These are phyloP conservation scores for Cutaneotrichosporon spelunceum DNA, from an alignment of 1,284 basidiomycete species.

Conservation along the genomic window DNA sequence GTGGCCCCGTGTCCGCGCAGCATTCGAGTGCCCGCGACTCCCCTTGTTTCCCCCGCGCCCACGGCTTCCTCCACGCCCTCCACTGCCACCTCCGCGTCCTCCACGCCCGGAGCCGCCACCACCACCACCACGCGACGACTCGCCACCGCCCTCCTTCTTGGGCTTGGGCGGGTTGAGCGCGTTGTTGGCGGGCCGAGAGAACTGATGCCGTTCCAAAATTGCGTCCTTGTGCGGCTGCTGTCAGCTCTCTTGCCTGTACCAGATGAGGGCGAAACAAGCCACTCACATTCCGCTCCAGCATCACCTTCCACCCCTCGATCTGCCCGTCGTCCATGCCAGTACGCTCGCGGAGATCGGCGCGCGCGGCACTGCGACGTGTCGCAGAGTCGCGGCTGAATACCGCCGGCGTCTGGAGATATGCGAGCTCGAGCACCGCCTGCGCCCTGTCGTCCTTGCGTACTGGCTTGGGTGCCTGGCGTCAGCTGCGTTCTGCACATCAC, in stretches of 20 bases:
- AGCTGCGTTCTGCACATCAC: background rate
- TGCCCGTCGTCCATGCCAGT: constrained; percentile 70
- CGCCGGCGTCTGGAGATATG: constrained; percentile 69
- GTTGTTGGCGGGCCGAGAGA: constrained; percentile 6
- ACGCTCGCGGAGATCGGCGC: constrained; percentile 62
- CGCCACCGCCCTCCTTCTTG: constrained; percentile 4
- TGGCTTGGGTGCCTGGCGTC: background rate
- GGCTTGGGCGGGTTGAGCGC: background rate
- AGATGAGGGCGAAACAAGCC: background rate
- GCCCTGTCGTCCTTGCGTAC: constrained; percentile 3
- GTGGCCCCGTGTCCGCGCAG: constrained; percentile 48
- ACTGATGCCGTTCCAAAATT: constrained; percentile 45
- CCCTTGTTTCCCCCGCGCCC: constrained; percentile 41
- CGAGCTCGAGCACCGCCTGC: constrained; percentile 68
- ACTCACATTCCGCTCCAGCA: constrained; percentile 78
- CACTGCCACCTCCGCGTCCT: constrained; percentile 29
- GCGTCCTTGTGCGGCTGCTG: constrained; percentile 49
- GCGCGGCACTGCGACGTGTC: constrained; percentile 64
- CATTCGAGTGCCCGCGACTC: constrained; percentile 49
- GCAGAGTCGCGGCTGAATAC: constrained; percentile 71
- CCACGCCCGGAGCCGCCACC: constrained; percentile 24
- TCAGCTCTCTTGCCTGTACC: background rate
- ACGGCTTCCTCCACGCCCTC: constrained; percentile 35
- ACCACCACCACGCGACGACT: constrained; percentile 10
- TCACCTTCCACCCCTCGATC: constrained; percentile 81